These are phyloP conservation scores for Rhizophagus sp. DNA, from an alignment of 192 early-diverging fungal species.

Conservation along the genomic window DNA sequence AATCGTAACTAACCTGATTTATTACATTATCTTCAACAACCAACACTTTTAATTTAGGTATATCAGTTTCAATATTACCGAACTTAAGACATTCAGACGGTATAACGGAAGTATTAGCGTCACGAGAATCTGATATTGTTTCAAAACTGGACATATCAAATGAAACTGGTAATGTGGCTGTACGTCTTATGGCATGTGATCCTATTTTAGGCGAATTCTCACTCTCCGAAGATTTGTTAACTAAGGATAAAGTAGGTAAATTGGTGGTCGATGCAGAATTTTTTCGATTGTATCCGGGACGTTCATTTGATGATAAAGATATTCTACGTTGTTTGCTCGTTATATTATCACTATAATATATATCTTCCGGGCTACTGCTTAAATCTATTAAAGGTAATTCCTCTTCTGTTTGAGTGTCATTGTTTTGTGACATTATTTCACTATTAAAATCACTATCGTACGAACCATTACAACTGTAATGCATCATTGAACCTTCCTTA, in stretches of 20 bases:
- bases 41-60: slow-evolving; percentile 35
- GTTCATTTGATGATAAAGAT: background rate
- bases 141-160: background rate
- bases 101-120: background rate
- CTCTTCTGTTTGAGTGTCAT: background rate
- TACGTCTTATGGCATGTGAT: background rate
- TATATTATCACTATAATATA: too few relatives aligned
- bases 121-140: background rate
- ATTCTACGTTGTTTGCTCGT: background rate
- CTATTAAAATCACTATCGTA: background rate
- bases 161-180: background rate
- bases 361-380: background rate
- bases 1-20: slow-evolving; percentile 29
- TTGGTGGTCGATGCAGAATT: too few relatives aligned
- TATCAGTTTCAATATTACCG: slow-evolving; percentile 32
- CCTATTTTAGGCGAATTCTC: background rate
- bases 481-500: background rate
- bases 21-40: slow-evolving; percentile 51
- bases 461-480: background rate
- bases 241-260: background rate
- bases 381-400: background rate
- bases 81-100: slow-evolving; percentile 16
- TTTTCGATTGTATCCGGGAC: background rate
- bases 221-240: background rate
- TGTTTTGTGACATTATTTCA: too few relatives aligned